Evolutionary conservation across 805 yeast species (phyloP), one percentile per base, ranked within the genome.

Genomic region (Cyberlindnera suaveolens): DNA sequence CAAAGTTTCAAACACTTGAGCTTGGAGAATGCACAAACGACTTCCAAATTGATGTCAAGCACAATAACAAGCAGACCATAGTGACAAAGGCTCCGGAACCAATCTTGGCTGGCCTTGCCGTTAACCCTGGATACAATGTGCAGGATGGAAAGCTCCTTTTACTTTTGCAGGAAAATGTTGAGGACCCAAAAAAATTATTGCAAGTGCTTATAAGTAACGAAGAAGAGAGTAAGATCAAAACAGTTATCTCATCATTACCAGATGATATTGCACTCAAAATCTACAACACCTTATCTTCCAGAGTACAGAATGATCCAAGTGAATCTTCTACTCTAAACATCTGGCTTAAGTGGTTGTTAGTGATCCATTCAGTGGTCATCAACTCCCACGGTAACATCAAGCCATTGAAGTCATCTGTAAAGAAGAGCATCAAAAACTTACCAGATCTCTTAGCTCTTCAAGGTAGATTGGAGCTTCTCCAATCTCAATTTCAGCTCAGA

Each of bases 341-440:
- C 10, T 91, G 97, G 96, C 68, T 90, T 41, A 85, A 85, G 61
- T 87, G 93, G 88, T 53, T 86, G 15, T 65, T 90, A 46, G 71
- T 89, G 23, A 64, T 75, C 13, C 85, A 83, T 56, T 87, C 90
- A 20, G 77, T 43, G 9, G 16, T 42, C 1, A 38, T 56, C 14
- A 42, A 43, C 30, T 76, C 6, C 60, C 70, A 46, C 63, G 26
- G 37, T 20, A 41, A 38, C 16, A 66, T 84, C 41, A 78, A 78
- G 36, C 64, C 72, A 3, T 62, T 91, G 43, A 82, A 78, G 58
- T 58, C 74, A 3, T 71, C 83, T 1, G 65, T 90, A 26, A 64
- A 70, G 16, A 67, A 75, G 43, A 82, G 76, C 29, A 70, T 75
- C 61, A 73, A 73, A 47, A 71, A 72, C 35, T 64, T 91, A 49